Evolutionary conservation across 2,329 filamentous ascomycete species (phyloP).

Genomic region (Arthrobotrys conoides): DNA sequence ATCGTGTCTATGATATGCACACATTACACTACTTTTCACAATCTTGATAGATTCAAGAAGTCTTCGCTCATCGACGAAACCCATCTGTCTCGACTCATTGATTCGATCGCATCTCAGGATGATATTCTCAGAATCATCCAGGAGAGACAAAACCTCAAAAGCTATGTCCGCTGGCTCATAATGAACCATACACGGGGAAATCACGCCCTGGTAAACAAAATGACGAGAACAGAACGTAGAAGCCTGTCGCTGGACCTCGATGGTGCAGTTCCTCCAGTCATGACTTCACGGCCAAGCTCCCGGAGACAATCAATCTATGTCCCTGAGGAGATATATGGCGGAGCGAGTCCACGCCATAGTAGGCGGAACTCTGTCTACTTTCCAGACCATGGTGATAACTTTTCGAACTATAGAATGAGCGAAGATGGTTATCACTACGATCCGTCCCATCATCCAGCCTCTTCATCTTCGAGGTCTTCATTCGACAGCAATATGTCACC

Average conservation of each 20-base stretch:
- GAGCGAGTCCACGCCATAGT: constrained; percentile 36
- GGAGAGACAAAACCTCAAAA: constrained; percentile 52
- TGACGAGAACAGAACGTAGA: constrained; percentile 46
- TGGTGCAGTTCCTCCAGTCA: neutral
- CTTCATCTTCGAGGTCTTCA: constrained; percentile 48
- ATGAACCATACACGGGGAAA: constrained; percentile 59
- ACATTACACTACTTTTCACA: constrained; percentile 47
- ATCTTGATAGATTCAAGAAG: constrained; percentile 57
- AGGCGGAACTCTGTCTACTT: constrained; percentile 51
- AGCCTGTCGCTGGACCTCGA: constrained; percentile 46
- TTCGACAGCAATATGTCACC: constrained; percentile 55
- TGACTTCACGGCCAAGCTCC: constrained; percentile 44
- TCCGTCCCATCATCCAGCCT: constrained; percentile 20
- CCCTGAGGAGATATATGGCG: constrained; percentile 33
- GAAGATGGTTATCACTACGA: constrained; percentile 47
- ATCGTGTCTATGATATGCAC: constrained; percentile 57
- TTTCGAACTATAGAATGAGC: constrained; percentile 43
- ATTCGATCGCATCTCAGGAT: constrained; percentile 45
- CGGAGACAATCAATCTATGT: constrained; percentile 51
- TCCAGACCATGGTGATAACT: constrained; percentile 41
- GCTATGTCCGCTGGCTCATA: constrained; percentile 58
- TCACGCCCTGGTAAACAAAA: constrained; percentile 55
- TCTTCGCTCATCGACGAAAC: constrained; percentile 55
- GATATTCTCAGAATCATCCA: constrained; percentile 53
- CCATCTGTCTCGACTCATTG: constrained; percentile 52